phyloP scores from a whole-genome alignment of 305 asterid genomes.

The Vinca major region DNA sequence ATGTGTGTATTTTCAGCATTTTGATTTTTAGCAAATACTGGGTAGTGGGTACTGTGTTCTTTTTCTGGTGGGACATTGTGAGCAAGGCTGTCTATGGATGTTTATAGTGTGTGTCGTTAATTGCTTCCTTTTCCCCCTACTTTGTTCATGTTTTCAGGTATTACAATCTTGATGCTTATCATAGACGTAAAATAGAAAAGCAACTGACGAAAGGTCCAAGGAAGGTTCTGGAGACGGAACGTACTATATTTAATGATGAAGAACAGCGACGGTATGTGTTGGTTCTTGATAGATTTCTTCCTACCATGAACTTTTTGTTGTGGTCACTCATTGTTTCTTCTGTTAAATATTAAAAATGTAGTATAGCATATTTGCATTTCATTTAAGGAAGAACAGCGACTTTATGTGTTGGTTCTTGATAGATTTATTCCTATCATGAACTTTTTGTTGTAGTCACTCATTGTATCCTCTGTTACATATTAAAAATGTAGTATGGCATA shows the following conservation, averaged over 20 bases:
- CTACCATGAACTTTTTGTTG: neutral
- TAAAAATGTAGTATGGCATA: neutral
- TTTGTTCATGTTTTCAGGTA: constrained; percentile 46
- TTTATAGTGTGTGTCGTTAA: constrained; percentile 5
- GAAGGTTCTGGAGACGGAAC: constrained; percentile 51
- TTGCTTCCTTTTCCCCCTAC: neutral
- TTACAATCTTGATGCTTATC: constrained; percentile 72
- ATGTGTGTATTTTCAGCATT: neutral
- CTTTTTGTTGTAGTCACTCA: neutral
- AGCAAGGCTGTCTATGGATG: neutral
- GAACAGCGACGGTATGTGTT: constrained; percentile 69
- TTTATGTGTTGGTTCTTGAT: constrained; percentile 31
- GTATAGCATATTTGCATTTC: neutral
- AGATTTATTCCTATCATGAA: neutral
- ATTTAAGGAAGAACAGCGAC: constrained; percentile 43
- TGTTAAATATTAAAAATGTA: neutral
- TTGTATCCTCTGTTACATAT: neutral
- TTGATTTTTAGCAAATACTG: neutral
- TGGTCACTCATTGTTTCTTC: neutral
- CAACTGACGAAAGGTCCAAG: constrained; percentile 54
- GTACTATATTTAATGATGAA: constrained; percentile 80
- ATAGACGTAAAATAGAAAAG: constrained; percentile 58
- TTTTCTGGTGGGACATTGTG: neutral
- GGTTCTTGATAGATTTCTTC: constrained; percentile 6
- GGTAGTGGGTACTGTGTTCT: neutral